Conservation (phyloP, 2,329 filamentous ascomycete genomes). For the Fusarium kyushuense region DNA sequence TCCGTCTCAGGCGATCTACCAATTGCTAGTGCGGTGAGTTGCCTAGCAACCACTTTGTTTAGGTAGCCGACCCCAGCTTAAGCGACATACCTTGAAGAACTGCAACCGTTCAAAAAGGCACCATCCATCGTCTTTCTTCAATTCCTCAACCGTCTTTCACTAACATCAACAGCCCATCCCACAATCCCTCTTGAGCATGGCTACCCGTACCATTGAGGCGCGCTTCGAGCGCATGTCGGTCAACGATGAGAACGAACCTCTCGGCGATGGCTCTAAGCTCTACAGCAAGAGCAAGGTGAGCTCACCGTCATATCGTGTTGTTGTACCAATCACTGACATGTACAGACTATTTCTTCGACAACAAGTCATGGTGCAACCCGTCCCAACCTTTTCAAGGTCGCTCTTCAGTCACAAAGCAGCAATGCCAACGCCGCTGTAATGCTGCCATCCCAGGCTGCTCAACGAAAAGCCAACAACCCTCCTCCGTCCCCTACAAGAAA, state of each 20-base stretch:
- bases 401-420: slow-evolving; percentile 81
- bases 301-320: neutral
- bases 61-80: slow-evolving; percentile 26
- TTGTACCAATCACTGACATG: slow-evolving; percentile 51
- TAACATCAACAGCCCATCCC: slow-evolving; percentile 40
- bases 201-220: slow-evolving; percentile 82
- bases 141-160: slow-evolving; percentile 26
- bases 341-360: slow-evolving; percentile 51
- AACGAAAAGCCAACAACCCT: slow-evolving; percentile 60
- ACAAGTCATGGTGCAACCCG: slow-evolving; percentile 69
- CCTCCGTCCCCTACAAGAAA: slow-evolving; percentile 66
- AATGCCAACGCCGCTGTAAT: slow-evolving; percentile 75
- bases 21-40: slow-evolving; percentile 8
- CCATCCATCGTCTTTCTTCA: slow-evolving; percentile 29
- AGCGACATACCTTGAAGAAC: slow-evolving; percentile 22
- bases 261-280: slow-evolving; percentile 62
- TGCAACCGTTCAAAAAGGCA: slow-evolving; percentile 28
- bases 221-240: slow-evolving; percentile 92
- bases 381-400: slow-evolving; percentile 87
- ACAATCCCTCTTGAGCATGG: slow-evolving; percentile 61
- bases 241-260: slow-evolving; percentile 84
- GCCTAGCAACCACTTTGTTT: slow-evolving; percentile 35
- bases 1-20: slow-evolving; percentile 10
- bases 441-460: slow-evolving; percentile 73
- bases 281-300: slow-evolving; percentile 84